phyloP scores from a whole-genome alignment of 2,329 filamentous ascomycete species.

The Pestalotiopsis sp. region DNA sequence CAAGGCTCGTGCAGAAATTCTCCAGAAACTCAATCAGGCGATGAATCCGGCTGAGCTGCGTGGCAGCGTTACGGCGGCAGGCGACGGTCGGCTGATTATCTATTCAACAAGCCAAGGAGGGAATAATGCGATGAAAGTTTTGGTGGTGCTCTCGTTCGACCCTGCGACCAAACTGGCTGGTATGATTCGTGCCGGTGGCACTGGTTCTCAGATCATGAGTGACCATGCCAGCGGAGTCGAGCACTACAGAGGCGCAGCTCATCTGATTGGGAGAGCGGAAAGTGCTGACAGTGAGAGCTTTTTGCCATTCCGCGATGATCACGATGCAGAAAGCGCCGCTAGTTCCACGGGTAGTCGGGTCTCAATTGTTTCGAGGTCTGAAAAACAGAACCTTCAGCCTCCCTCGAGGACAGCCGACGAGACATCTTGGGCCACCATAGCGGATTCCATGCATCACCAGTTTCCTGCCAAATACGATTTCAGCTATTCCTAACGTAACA shows the following conservation, averaged over 20 bases:
- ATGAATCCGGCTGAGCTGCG: slow-evolving; percentile 24
- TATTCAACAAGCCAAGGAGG: slow-evolving; percentile 25
- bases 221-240: background rate
- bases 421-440: slow-evolving; percentile 6
- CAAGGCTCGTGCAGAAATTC: background rate
- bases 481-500: background rate
- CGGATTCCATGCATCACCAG: background rate
- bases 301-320: background rate
- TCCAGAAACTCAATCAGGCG: slow-evolving; percentile 20
- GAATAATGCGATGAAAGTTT: slow-evolving; percentile 19
- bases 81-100: slow-evolving; percentile 30
- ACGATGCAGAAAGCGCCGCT: background rate
- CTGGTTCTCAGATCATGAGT: slow-evolving; percentile 8
- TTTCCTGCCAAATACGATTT: background rate
- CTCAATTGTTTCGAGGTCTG: background rate
- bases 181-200: slow-evolving; percentile 22
- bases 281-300: background rate
- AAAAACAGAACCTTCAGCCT: background rate
- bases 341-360: background rate
- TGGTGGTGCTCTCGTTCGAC: slow-evolving; percentile 33
- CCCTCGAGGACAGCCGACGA: slow-evolving; percentile 19
- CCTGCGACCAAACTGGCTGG: slow-evolving; percentile 26
- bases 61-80: slow-evolving; percentile 22
- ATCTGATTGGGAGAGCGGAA: background rate
- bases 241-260: background rate